Percentiles rank a stretch among this genome's conserved stretches.
Conservation (phyloP, 495 filamentous ascomycete genomes). For the Endocarpon pusillum region DNA sequence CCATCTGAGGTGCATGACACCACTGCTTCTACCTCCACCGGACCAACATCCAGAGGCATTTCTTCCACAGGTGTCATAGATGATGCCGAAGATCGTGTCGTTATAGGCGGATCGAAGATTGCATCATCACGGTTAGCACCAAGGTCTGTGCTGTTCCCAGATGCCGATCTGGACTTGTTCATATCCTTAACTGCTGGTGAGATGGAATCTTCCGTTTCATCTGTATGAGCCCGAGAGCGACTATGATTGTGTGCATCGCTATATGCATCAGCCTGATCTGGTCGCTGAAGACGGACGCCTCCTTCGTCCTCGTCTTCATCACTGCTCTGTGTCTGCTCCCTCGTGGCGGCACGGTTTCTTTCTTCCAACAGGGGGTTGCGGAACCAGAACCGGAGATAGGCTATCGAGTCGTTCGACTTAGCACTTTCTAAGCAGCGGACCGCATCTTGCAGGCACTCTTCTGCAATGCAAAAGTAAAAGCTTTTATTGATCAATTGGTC, state of each 20-base stretch:
- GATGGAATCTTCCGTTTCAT: background rate
- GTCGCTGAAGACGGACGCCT: slow-evolving; percentile 14
- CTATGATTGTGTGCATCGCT: slow-evolving; percentile 3
- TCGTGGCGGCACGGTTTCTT: slow-evolving; percentile 11
- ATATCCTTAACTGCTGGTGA: slow-evolving; percentile 1
- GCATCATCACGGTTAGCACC: slow-evolving; percentile 15
- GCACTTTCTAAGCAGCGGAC: slow-evolving; percentile 65
- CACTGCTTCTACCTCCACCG: slow-evolving; percentile 66
- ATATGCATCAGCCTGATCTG: background rate
- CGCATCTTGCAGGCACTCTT: slow-evolving; percentile 58
- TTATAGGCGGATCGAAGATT: slow-evolving; percentile 20
- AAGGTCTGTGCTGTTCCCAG: slow-evolving; percentile 18
- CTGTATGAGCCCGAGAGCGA: slow-evolving; percentile 2
- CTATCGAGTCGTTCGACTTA: slow-evolving; percentile 86
- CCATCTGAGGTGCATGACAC: slow-evolving; percentile 85
- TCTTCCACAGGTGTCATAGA: slow-evolving; percentile 14
- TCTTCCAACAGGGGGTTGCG: slow-evolving; percentile 48
- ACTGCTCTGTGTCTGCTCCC: slow-evolving; percentile 19
- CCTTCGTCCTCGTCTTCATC: slow-evolving; percentile 20
- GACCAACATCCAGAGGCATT: slow-evolving; percentile 1
- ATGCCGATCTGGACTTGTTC: slow-evolving; percentile 13
- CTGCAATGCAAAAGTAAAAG: slow-evolving; percentile 68
- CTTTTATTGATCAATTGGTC: slow-evolving; percentile 50
- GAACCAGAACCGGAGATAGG: slow-evolving; percentile 82
- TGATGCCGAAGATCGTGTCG: slow-evolving; percentile 19